Evolutionary conservation across 495 filamentous ascomycete species (phyloP).

Genomic region (Staphylotrichum longicolle): DNA sequence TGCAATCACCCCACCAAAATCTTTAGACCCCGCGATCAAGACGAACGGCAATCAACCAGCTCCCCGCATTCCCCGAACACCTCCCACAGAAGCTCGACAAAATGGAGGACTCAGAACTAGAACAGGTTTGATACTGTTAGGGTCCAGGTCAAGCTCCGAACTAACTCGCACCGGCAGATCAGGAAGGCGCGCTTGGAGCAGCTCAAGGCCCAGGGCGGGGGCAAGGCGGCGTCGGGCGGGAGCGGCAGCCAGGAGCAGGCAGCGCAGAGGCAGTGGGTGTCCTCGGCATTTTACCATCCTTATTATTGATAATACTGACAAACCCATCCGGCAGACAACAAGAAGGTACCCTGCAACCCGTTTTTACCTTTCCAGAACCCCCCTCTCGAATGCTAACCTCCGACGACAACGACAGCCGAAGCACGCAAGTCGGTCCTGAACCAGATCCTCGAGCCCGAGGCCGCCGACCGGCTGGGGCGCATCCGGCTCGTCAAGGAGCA

Average conservation of each 20-base stretch:
- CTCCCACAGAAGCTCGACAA: not conserved
- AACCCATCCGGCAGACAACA: slow-evolving; percentile 51
- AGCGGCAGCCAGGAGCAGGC: slow-evolving; percentile 51
- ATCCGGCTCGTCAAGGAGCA: slow-evolving; percentile 95
- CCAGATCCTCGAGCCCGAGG: slow-evolving; percentile 92
- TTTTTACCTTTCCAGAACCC: not conserved
- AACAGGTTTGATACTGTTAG: slow-evolving; percentile 56
- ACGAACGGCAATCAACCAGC: not conserved
- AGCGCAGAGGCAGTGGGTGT: slow-evolving; percentile 60
- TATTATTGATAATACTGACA: slow-evolving; percentile 2
- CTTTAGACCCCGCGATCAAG: slow-evolving; percentile 7
- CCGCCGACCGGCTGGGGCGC: slow-evolving; percentile 86
- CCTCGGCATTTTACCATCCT: too few species aligned
- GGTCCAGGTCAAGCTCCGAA: not conserved
- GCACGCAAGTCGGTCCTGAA: slow-evolving; percentile 73
- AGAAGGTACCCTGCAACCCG: slow-evolving; percentile 51
- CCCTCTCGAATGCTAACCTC: not conserved
- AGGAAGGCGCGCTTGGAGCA: slow-evolving; percentile 85
- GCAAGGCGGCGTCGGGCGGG: slow-evolving; percentile 45
- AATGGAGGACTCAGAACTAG: slow-evolving; percentile 87
- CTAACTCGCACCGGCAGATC: slow-evolving; percentile 54
- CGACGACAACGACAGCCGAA: slow-evolving; percentile 47
- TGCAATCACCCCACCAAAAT: slow-evolving; percentile 8
- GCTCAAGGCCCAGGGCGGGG: slow-evolving; percentile 67
- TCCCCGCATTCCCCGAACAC: slow-evolving; percentile 2